Base-by-base conservation (phyloP, 2,329 filamentous ascomycete genomes). In the Alternaria rosae region DNA sequence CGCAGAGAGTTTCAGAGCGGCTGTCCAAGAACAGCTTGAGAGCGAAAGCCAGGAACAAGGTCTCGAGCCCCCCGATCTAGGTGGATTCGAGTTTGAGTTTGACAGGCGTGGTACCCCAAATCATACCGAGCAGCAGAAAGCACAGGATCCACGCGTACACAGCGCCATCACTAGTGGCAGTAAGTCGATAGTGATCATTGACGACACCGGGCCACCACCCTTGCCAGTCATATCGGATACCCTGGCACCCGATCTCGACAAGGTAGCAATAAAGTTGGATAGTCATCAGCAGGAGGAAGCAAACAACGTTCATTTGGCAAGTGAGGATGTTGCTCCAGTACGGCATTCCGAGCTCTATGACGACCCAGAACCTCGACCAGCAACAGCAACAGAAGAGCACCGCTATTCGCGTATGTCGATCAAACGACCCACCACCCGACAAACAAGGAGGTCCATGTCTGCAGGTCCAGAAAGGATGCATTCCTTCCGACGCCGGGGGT, bases 101-200 rank as follows among this genome's bases (percentile, higher is more conserved):
- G 73, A 77, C 15, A 71, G 70, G 17, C 67, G 62, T 12, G 62
- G 66, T 10, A 61, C 71, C 6, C 54, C 64, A 15, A 55, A 58
- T 3, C 56, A 61, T 6, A 62, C 70, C 10, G 61, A 69, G 6
- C 58, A 42, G 17, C 35, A 30, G 30, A 64, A 61, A 5, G 56
- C 52, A 11, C 61, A 79, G 61, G 61, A 74, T 67, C 56, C 79
- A 85, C 68, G 76, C 17, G 75, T 80, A 35, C 73, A 82, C 54
- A 88, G 86, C 66, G 83, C 83, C 58, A 87, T 94, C 45, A 95
- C 93, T 0, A 85, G 85, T 11, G 92, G 92, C n/a, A 97, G 92
- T 82, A 91, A 94, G 74, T 97, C 93, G 0, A 96, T 97, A 67
- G 86, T 97, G 57, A 96, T 97, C 72, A 88, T 97, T 35, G 92